Percentiles rank a stretch among this genome's conserved stretches.
Conservation (phyloP, 805 yeast genomes). For the Metahyphopichia silvanorum region DNA sequence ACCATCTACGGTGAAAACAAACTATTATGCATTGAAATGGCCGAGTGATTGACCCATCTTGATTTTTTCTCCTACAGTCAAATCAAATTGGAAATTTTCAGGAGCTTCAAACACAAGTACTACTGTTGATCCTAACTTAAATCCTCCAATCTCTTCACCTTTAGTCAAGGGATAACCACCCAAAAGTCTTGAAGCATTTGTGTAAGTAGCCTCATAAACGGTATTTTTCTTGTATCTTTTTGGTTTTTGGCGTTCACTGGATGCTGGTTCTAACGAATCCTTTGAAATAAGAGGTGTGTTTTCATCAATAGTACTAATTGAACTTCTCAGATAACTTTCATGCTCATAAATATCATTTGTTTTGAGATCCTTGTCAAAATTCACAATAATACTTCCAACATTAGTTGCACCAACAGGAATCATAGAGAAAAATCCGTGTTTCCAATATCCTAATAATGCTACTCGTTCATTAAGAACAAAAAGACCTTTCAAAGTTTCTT, state of each 20-base stretch:
- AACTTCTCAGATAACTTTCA: conserved; percentile 28
- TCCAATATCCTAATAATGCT: conserved; percentile 93
- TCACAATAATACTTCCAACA: conserved; percentile 90
- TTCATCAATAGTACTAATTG: conserved; percentile 16
- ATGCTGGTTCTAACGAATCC: conserved; percentile 9
- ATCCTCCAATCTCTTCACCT: conserved; percentile 97
- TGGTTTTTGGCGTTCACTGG: conserved; percentile 15
- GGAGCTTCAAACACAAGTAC: conserved; percentile 98
- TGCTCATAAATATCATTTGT: conserved; percentile 74
- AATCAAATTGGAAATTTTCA: conserved; percentile 62
- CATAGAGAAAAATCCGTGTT: conserved; percentile 95
- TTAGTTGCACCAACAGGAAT: conserved; percentile 99
- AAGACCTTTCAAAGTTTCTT: conserved; percentile 77
- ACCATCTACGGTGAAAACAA: no score
- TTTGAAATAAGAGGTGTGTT: conserved; percentile 25
- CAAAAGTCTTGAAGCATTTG: conserved; percentile 67
- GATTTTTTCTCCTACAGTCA: conserved; percentile 71
- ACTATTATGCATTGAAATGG: conserved; percentile 21
- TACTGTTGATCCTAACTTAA: conserved; percentile 93
- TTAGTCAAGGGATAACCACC: conserved; percentile 87
- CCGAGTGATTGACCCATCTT: conserved; percentile 85
- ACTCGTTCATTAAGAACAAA: conserved; percentile 94
- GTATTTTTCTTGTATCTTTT: conserved; percentile 63
- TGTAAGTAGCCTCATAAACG: conserved; percentile 91
- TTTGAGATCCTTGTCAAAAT: conserved; percentile 84